phyloP scores from a whole-genome alignment of 2,329 filamentous ascomycete species.

The Hymenoscyphus fructigenus region DNA sequence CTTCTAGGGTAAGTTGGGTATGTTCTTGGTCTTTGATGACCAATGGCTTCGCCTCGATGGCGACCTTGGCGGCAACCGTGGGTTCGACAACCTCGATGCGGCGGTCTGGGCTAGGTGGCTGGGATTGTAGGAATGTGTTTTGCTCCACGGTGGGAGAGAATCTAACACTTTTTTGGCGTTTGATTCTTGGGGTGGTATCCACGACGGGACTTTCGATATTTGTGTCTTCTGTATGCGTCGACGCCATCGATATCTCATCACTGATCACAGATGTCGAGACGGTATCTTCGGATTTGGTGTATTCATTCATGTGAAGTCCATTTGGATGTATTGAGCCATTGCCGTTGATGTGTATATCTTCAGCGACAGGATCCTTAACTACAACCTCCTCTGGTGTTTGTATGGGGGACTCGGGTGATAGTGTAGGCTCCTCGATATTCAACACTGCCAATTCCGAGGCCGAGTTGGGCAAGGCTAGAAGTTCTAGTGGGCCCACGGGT shows the following conservation, averaged over 20 bases:
- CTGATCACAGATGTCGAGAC: conserved; percentile 12
- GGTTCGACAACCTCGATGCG: not conserved
- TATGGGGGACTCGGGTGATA: not conserved
- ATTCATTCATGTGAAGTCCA: conserved; percentile 14
- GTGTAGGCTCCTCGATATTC: not conserved
- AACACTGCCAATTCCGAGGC: not conserved
- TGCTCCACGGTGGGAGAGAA: conserved; percentile 69
- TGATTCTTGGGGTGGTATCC: conserved; percentile 36
- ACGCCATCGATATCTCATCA: conserved; percentile 21
- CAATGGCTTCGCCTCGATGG: conserved; percentile 29
- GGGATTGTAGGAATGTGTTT: conserved; percentile 57
- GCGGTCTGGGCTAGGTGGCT: conserved; percentile 36
- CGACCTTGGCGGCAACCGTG: not conserved
- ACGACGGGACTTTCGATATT: conserved; percentile 16
- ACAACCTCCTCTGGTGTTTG: not conserved
- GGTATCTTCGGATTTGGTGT: conserved; percentile 8
- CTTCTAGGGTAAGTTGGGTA: conserved; percentile 86
- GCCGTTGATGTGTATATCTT: not conserved
- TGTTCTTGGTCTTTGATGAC: conserved; percentile 66
- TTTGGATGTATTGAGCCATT: conserved; percentile 2
- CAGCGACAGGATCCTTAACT: conserved; percentile 1
- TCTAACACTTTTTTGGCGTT: conserved; percentile 62
- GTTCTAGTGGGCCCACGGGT: conserved; percentile 39
- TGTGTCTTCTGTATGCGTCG: conserved; percentile 21
- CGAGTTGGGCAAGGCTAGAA: conserved; percentile 55